Conservation (phyloP, 352 stramenopile genomes). For the Thalassiosira mediterranea region DNA sequence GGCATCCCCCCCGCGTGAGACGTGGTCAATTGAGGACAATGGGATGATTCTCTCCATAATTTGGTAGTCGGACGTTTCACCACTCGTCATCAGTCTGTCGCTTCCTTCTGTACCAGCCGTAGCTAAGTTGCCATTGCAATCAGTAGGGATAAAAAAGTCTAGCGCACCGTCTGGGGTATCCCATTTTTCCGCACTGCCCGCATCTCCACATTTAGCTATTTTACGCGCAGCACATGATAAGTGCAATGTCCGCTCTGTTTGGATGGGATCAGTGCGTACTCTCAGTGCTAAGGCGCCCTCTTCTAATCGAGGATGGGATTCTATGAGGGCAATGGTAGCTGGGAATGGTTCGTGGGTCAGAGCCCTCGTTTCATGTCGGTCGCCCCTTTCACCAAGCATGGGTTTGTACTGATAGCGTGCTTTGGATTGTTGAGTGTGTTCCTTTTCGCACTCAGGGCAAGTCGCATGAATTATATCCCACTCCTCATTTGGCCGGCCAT, state of each 20-base stretch:
- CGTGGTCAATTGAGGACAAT: constrained; percentile 39
- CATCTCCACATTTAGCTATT: too few species aligned
- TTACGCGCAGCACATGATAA: constrained; percentile 7
- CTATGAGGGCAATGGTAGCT: constrained; percentile 25
- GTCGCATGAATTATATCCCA: constrained; percentile 15
- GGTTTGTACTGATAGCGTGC: too few species aligned
- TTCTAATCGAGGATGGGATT: constrained; percentile 21
- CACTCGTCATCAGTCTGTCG: background rate
- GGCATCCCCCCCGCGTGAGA: constrained; percentile 35
- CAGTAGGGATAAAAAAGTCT: constrained; percentile 20
- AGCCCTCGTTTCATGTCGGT: too few species aligned
- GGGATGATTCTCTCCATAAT: constrained; percentile 47
- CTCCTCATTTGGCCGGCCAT: constrained; percentile 1
- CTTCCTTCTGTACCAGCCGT: background rate
- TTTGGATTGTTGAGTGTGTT: too few species aligned
- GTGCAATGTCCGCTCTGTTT: constrained; percentile 12
- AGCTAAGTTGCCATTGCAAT: constrained; percentile 12
- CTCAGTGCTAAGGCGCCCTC: constrained; percentile 5
- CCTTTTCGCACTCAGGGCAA: constrained; percentile 32
- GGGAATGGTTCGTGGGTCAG: constrained; percentile 25
- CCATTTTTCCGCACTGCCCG: too few species aligned
- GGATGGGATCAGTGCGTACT: constrained; percentile 33
- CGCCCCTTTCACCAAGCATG: too few species aligned
- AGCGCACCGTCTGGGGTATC: constrained; percentile 27
- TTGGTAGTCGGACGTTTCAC: constrained; percentile 19